Conservation (phyloP, 2,329 filamentous ascomycete species). For the Cucurbitaria berberidis region DNA sequence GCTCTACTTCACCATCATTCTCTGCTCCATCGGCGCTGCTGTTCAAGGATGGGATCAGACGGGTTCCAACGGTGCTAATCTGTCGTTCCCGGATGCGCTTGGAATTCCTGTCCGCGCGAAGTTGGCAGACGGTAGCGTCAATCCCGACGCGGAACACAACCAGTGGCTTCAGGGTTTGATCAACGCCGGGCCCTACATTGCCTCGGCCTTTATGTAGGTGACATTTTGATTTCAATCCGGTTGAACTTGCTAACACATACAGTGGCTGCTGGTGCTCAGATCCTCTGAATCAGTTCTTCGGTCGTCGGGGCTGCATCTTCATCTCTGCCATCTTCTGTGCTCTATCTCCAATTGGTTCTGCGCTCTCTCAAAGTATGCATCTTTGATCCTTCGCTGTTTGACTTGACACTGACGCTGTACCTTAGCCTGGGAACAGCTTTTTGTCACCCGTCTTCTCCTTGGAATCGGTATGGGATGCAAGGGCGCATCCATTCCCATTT, state of each 20-base stretch:
- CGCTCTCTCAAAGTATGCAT: slow-evolving; percentile 21
- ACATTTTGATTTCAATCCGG: not conserved
- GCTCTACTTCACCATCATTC: slow-evolving; percentile 69
- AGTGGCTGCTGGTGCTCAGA: slow-evolving; percentile 28
- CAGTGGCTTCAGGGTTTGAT: slow-evolving; percentile 32
- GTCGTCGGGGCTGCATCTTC: slow-evolving; percentile 31
- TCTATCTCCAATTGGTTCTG: slow-evolving; percentile 23
- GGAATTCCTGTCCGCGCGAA: slow-evolving; percentile 50
- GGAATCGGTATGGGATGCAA: slow-evolving; percentile 38
- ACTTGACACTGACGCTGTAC: not conserved
- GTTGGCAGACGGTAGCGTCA: not conserved
- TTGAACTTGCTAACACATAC: slow-evolving; percentile 1
- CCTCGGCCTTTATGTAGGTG: slow-evolving; percentile 20
- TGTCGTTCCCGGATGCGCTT: slow-evolving; percentile 63
- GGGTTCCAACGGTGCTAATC: slow-evolving; percentile 58
- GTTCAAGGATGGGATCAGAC: slow-evolving; percentile 70
- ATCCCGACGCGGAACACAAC: slow-evolving; percentile 22
- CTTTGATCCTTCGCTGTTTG: not conserved
- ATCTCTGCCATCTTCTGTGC: slow-evolving; percentile 27
- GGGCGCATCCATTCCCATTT: slow-evolving; percentile 52
- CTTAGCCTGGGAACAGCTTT: slow-evolving; percentile 20
- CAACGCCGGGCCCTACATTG: slow-evolving; percentile 28
- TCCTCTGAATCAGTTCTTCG: slow-evolving; percentile 29
- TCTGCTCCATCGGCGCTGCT: slow-evolving; percentile 70
- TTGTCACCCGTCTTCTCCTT: slow-evolving; percentile 18